Evolutionary conservation across 306 rosid genomes (phyloP).

Genomic region (Cyclanthera cordifolia): DNA sequence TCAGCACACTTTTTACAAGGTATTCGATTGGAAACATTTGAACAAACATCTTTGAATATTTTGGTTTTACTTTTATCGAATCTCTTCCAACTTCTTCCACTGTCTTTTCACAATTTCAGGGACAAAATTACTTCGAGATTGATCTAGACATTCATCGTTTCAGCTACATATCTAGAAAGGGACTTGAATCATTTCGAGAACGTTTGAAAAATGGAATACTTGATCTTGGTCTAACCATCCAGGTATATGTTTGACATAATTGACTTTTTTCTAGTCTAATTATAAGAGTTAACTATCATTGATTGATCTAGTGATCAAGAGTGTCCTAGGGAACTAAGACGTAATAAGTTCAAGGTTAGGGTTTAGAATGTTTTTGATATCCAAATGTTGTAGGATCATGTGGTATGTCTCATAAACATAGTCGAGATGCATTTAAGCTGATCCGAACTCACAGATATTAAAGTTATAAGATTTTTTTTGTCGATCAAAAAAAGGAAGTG

Average conservation of each 20-base stretch:
- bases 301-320: too few species aligned
- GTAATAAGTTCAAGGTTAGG: too few species aligned
- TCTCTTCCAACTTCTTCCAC: background rate
- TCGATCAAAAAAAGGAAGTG: too few species aligned
- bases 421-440: too few species aligned
- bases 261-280: background rate
- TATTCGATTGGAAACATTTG: slow-evolving; percentile 2
- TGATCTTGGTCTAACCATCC: slow-evolving; percentile 77
- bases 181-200: slow-evolving; percentile 75
- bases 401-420: too few species aligned
- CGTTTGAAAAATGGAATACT: slow-evolving; percentile 62
- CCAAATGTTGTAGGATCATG: too few species aligned
- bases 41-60: background rate
- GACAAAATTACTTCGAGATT: slow-evolving; percentile 82
- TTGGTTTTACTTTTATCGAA: background rate
- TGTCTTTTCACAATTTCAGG: slow-evolving; percentile 30
- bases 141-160: slow-evolving; percentile 94
- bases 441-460: too few species aligned
- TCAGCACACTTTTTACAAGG: slow-evolving; percentile 78
- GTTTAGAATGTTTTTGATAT: too few species aligned
- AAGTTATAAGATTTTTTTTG: too few species aligned
- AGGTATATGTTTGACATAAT: slow-evolving; percentile 28
- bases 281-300: too few species aligned
- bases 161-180: slow-evolving; percentile 90
- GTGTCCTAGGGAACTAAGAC: too few species aligned